phyloP scores from a whole-genome alignment of 2,329 filamentous ascomycete genomes.

The Alternaria panax region DNA sequence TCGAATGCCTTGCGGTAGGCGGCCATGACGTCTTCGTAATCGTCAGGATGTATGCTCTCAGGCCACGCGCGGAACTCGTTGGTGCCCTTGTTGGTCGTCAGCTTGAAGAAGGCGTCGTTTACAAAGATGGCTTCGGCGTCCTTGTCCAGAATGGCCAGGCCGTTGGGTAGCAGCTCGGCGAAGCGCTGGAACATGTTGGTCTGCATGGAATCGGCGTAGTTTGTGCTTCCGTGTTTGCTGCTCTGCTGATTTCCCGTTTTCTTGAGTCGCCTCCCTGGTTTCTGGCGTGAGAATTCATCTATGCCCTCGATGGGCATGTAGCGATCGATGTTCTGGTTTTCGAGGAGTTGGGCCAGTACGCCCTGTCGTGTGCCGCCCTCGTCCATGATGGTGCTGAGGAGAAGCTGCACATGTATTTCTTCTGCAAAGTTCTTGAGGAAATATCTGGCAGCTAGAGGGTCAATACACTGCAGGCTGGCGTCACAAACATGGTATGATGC shows the following conservation, averaged over 20 bases:
- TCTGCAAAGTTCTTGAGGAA: slow-evolving; percentile 32
- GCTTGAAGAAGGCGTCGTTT: slow-evolving; percentile 55
- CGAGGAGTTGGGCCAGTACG: slow-evolving; percentile 42
- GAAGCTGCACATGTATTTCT: slow-evolving; percentile 29
- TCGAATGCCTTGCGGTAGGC: slow-evolving; percentile 55
- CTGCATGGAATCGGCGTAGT: slow-evolving; percentile 44
- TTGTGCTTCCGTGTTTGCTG: background rate
- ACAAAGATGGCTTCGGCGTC: slow-evolving; percentile 56
- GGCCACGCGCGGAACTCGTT: slow-evolving; percentile 56
- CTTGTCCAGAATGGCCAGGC: slow-evolving; percentile 56
- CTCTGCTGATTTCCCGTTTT: slow-evolving; percentile 11
- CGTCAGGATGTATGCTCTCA: slow-evolving; percentile 54
- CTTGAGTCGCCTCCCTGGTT: slow-evolving; percentile 24
- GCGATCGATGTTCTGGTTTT: slow-evolving; percentile 27
- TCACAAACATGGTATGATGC: slow-evolving; percentile 19
- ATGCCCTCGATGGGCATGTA: slow-evolving; percentile 39
- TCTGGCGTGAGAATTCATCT: slow-evolving; percentile 23
- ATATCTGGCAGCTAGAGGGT: slow-evolving; percentile 33
- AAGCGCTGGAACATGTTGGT: slow-evolving; percentile 55
- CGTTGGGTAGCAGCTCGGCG: slow-evolving; percentile 56
- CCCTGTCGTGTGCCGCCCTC: slow-evolving; percentile 40
- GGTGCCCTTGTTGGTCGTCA: slow-evolving; percentile 53
- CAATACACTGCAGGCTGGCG: slow-evolving; percentile 5
- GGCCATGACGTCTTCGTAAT: slow-evolving; percentile 55
- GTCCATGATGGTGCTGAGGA: slow-evolving; percentile 45